Base-by-base conservation (phyloP, 805 yeast species). In the Cyberlindnera mrakii region DNA sequence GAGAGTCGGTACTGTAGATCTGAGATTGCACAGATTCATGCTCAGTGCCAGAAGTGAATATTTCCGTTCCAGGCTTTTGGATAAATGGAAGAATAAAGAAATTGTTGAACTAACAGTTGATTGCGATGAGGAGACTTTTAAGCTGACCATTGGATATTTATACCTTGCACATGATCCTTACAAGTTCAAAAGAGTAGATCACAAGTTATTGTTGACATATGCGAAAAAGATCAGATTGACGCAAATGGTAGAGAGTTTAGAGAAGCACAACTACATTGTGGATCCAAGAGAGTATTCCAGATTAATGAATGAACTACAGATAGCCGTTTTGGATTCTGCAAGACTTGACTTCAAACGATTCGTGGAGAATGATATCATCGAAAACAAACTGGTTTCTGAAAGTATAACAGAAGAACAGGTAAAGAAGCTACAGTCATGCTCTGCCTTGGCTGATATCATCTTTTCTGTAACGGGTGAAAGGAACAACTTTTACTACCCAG, bases 401-500 rank as follows among this genome's bases (percentile, higher is more conserved):
- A 34, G 30, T 15, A 37, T 57, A 14, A 23, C 50, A 1, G 30
- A 42, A 6, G 41, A 38, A 3, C 43, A 45, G 9, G 39, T 52
- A 33, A 7, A 29, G 13, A n/a, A 42, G 7, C 31, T 54, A n/a
- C 54, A 52, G 20, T 11, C 40, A 3, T 44, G 47, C n/a, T n/a
- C 38, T 2, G 53, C 60, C 8, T 60, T 47, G 35, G 77, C 85
- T 0, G 87, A 82, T 59, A 53, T 75, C 0, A 64, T 77, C 1
- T 38, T 80, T 1, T 52, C 68, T 1, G 68, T 70, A 6, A 48
- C 50, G 6, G 55, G 62, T 4, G 65, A 65, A 19, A 54, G 60
- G 5, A 62, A 64, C 20, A 41, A 50, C 27, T 10, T 30, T 7
- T 70, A 68, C 45, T 84, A 77, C 53, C 90, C 91, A 1, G 78